Percentiles rank a stretch among this genome's conserved stretches.
phyloP scores from a whole-genome alignment of 208 protist genomes.

The Trypanosoma scelopori region DNA sequence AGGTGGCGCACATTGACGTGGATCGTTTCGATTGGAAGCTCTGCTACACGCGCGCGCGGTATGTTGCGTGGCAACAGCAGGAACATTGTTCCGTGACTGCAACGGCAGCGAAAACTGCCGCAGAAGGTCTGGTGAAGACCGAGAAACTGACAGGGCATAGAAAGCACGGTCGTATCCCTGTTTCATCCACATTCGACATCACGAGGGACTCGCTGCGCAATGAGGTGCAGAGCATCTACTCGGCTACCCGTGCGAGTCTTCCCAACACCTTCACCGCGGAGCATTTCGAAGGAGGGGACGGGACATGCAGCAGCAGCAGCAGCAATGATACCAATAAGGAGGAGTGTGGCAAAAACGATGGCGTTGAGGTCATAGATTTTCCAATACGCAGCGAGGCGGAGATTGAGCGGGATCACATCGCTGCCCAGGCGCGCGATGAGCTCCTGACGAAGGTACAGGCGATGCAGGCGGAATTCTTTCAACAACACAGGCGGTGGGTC shows the following conservation, averaged over 20 bases:
- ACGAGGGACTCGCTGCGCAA: constrained; percentile 50
- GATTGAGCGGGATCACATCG: constrained; percentile 35
- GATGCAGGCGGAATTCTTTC: constrained; percentile 78
- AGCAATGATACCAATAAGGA: neutral
- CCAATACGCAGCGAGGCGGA: constrained; percentile 52
- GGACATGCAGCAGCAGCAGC: neutral
- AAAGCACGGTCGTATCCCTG: neutral
- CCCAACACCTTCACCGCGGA: constrained; percentile 43
- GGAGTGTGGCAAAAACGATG: constrained; percentile 28
- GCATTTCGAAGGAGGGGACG: neutral
- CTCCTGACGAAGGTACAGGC: constrained; percentile 73
- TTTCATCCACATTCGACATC: constrained; percentile 50
- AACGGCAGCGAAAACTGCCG: neutral
- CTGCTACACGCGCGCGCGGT: constrained; percentile 61
- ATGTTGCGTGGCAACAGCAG: constrained; percentile 58
- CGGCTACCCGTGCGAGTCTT: constrained; percentile 44
- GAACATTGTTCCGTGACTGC: neutral
- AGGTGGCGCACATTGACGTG: constrained; percentile 55
- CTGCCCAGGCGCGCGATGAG: constrained; percentile 64
- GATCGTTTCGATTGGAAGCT: constrained; percentile 52
- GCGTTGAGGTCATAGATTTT: constrained; percentile 38
- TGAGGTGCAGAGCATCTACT: constrained; percentile 51
- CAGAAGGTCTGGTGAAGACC: neutral
- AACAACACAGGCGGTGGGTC: constrained; percentile 75
- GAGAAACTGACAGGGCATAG: neutral